These are phyloP conservation scores for Fraxinus baroniana DNA, from an alignment of 305 asterid species.

Conservation along the genomic window DNA sequence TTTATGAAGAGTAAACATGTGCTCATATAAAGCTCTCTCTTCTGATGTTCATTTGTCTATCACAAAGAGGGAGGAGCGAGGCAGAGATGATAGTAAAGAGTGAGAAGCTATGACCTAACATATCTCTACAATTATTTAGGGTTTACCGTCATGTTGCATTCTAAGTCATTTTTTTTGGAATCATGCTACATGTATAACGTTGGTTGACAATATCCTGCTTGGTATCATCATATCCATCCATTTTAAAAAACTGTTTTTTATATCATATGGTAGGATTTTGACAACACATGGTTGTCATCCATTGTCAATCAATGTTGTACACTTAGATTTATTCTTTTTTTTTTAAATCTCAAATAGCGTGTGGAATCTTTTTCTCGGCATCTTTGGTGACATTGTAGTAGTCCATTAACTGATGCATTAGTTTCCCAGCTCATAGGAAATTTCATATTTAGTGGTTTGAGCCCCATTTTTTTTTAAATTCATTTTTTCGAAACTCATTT, in stretches of 20 bases:
- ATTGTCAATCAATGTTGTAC: no score
- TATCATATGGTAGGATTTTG: no score
- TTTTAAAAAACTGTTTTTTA: no score
- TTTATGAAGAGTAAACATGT: background rate
- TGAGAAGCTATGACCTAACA: background rate
- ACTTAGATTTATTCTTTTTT: background rate
- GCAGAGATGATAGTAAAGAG: background rate
- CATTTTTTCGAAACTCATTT: no score
- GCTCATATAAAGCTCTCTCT: background rate
- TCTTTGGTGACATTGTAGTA: background rate
- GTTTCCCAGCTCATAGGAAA: background rate
- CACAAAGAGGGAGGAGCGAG: background rate
- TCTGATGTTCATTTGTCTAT: background rate
- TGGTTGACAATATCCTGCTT: no score
- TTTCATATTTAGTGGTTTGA: background rate
- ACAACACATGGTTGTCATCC: no score
- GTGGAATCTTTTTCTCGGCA: background rate
- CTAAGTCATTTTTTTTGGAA: background rate
- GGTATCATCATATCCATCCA: no score
- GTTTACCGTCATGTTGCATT: background rate
- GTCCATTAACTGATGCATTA: background rate
- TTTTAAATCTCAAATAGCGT: background rate
- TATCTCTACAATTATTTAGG: background rate
- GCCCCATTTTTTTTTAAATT: no score
- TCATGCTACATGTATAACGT: no score